These are phyloP conservation scores for Datisca glomerata DNA, from an alignment of 306 rosid genomes.

Conservation along the genomic window DNA sequence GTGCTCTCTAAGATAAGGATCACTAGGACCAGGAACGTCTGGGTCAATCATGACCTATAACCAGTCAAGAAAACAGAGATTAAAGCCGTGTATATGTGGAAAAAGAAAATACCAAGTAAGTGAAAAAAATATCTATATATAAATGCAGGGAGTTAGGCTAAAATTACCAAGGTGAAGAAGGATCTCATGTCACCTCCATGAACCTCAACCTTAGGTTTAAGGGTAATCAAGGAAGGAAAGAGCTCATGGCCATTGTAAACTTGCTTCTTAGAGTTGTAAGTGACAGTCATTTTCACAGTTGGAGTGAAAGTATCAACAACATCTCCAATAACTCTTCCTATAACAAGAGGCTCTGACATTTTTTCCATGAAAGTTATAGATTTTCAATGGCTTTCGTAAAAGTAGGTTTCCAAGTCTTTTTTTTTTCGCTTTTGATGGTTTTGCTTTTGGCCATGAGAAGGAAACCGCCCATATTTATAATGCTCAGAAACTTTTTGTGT, in stretches of 20 bases:
- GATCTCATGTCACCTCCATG: constrained; percentile 84
- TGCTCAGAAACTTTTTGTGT: too few relatives aligned
- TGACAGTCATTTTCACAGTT: constrained; percentile 31
- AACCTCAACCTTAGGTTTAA: constrained; percentile 73
- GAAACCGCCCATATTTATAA: too few relatives aligned
- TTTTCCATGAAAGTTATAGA: too few relatives aligned
- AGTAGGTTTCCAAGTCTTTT: too few relatives aligned
- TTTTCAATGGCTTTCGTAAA: too few relatives aligned
- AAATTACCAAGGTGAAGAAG: constrained; percentile 66
- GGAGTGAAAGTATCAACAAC: constrained; percentile 56
- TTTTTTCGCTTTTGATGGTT: too few relatives aligned
- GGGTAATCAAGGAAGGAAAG: constrained; percentile 44
- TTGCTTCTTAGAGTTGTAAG: constrained; percentile 45
- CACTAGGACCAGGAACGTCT: constrained; percentile 97
- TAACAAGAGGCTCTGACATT: constrained; percentile 67
- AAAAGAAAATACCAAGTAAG: background rate
- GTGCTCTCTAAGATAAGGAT: constrained; percentile 82
- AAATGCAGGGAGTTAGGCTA: background rate
- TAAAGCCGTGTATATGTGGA: background rate
- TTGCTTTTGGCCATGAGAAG: too few relatives aligned
- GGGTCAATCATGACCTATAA: constrained; percentile 81
- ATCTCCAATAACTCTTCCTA: constrained; percentile 81
- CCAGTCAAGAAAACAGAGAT: background rate
- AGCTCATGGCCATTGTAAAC: constrained; percentile 76
- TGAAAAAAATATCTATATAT: background rate